Conservation (phyloP, 768 basidiomycete species). For the Tylopilus balloui region DNA sequence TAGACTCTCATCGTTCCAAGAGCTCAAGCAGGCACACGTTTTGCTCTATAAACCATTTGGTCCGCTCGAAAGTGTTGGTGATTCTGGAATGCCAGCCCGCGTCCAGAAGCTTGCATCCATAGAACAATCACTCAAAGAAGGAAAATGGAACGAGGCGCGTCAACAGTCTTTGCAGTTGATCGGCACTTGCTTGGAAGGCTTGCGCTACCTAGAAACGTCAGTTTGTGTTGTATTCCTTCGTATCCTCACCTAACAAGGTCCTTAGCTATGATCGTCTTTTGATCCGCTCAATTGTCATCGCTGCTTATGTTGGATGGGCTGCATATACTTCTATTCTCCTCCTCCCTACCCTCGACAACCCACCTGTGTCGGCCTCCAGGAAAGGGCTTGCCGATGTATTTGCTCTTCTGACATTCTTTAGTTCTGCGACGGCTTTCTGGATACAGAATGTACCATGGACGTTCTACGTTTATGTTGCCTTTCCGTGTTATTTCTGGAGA, state of each 20-base stretch:
- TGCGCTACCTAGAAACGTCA: conserved; percentile 74
- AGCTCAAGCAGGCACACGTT: conserved; percentile 53
- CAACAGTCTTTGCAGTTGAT: conserved; percentile 49
- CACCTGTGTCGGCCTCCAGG: neutral
- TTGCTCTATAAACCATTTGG: conserved; percentile 62
- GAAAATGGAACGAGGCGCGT: conserved; percentile 49
- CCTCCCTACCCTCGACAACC: conserved; percentile 38
- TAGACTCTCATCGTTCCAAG: conserved; percentile 33
- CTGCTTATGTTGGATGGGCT: conserved; percentile 77
- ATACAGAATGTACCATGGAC: conserved; percentile 65
- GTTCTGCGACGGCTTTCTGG: conserved; percentile 49
- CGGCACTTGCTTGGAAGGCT: conserved; percentile 48
- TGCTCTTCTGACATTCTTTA: conserved; percentile 29
- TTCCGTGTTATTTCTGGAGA: conserved; percentile 77
- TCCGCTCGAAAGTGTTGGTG: conserved; percentile 37
- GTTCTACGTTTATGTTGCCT: conserved; percentile 70
- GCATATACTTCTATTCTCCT: conserved; percentile 60
- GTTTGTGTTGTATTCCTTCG: neutral
- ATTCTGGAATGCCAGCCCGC: conserved; percentile 33
- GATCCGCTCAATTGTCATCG: conserved; percentile 62
- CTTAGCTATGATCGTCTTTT: conserved; percentile 66
- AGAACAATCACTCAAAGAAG: conserved; percentile 39
- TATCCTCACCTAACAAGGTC: conserved; percentile 6
- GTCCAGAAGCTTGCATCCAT: conserved; percentile 38
- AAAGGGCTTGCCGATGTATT: conserved; percentile 14